These are phyloP conservation scores for Allomyces macrogynus DNA, from an alignment of 192 early-diverging fungal species.

Conservation along the genomic window DNA sequence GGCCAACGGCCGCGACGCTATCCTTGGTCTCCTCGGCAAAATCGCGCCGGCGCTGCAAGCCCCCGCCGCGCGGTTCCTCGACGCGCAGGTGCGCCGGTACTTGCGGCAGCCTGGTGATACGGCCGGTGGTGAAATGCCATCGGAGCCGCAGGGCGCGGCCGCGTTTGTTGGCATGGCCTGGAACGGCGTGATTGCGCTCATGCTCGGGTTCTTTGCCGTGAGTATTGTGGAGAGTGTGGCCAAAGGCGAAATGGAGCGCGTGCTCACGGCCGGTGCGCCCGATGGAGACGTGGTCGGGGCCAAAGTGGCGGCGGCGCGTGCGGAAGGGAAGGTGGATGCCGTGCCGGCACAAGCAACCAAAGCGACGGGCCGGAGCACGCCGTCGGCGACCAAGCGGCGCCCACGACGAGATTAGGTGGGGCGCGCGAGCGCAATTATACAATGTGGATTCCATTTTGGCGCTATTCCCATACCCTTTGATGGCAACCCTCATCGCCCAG, in stretches of 20 bases:
- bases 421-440: too few species aligned
- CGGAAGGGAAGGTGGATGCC: too few species aligned
- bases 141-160: conserved; percentile 11
- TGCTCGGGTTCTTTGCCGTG: conserved; percentile 68
- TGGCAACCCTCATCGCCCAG: too few species aligned
- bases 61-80: conserved; percentile 3
- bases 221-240: conserved; percentile 71
- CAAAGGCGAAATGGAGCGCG: conserved; percentile 40
- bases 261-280: conserved; percentile 3
- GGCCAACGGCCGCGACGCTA: conserved; percentile 41
- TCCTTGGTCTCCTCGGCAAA: conserved; percentile 30
- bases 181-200: conserved; percentile 57
- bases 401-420: too few species aligned
- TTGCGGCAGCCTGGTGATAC: conserved; percentile 10
- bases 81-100: conserved; percentile 10
- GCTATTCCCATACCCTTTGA: too few species aligned
- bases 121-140: conserved; percentile 5
- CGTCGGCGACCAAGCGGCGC: too few species aligned
- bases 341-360: too few species aligned
- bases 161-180: conserved; percentile 43
- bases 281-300: too few species aligned
- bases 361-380: too few species aligned
- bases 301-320: too few species aligned
- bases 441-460: too few species aligned
- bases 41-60: conserved; percentile 20